phyloP scores from a whole-genome alignment of 108 stramenopile genomes.

The Phaeodactylum tricornutum region DNA sequence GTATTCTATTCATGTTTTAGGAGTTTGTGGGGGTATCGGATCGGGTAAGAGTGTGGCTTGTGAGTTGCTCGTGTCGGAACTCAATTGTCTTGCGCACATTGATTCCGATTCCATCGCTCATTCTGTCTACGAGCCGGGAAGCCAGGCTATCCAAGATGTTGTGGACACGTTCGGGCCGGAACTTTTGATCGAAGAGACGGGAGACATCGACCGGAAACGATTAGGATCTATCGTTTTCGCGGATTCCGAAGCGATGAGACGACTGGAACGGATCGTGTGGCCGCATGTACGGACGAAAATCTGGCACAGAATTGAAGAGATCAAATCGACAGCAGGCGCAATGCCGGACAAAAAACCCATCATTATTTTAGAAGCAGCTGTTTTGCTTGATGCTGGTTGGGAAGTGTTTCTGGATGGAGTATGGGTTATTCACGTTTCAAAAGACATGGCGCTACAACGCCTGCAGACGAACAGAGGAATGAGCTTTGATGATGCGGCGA shows the following conservation, averaged over 20 bases:
- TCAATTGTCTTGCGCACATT: slow-evolving; percentile 6
- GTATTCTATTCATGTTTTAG: slow-evolving; percentile 24
- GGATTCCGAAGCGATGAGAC: slow-evolving; percentile 44
- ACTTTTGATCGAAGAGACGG: slow-evolving; percentile 19
- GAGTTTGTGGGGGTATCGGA: slow-evolving; percentile 73
- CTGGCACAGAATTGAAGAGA: slow-evolving; percentile 29
- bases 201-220: slow-evolving; percentile 32
- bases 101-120: slow-evolving; percentile 77
- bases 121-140: slow-evolving; percentile 56
- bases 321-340: slow-evolving; percentile 6
- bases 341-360: slow-evolving; percentile 1
- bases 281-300: slow-evolving; percentile 56
- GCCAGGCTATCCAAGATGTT: slow-evolving; percentile 40
- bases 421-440: slow-evolving; percentile 54
- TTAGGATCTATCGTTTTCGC: slow-evolving; percentile 71
- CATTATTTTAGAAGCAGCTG: slow-evolving; percentile 68
- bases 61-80: slow-evolving; percentile 42
- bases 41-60: slow-evolving; percentile 72
- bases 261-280: slow-evolving; percentile 73
- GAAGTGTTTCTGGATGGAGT: slow-evolving; percentile 69
- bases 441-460: slow-evolving; percentile 35
- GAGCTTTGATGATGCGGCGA: no score
- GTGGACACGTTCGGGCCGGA: slow-evolving; percentile 45
- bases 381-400: slow-evolving; percentile 74
- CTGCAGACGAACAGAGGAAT: no score